Evolutionary conservation across 345 rosid species (phyloP).

Genomic region (Bruguiera parviflora): DNA sequence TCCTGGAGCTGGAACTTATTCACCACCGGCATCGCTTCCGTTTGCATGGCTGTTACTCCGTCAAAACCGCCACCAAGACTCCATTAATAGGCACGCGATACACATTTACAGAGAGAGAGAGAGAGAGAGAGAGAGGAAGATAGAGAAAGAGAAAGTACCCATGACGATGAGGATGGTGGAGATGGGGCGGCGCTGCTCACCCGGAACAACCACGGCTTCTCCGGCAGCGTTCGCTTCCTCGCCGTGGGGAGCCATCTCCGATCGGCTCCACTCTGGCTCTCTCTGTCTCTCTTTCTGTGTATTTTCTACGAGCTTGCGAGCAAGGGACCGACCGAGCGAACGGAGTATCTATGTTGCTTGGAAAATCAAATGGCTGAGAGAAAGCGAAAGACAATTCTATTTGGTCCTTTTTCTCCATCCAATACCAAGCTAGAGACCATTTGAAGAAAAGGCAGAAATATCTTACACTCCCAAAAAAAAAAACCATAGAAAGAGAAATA

Average conservation of each 20-base stretch:
- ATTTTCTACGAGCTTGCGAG: neutral
- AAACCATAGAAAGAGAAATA: no score
- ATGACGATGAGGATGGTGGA: slow-evolving; percentile 69
- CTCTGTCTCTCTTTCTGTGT: neutral
- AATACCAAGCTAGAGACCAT: no score
- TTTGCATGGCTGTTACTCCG: slow-evolving; percentile 64
- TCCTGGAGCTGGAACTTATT: slow-evolving; percentile 54
- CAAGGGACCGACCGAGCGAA: no score
- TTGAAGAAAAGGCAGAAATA: no score
- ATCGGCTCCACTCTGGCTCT: neutral
- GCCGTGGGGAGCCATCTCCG: slow-evolving; percentile 54
- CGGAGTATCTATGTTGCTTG: neutral
- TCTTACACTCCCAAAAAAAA: no score
- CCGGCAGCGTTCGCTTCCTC: slow-evolving; percentile 42
- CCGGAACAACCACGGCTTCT: slow-evolving; percentile 31
- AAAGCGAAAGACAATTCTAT: neutral
- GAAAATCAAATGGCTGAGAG: neutral
- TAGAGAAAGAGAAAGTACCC: slow-evolving; percentile 34
- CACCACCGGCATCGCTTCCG: slow-evolving; percentile 83
- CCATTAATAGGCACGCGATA: neutral
- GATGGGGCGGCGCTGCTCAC: slow-evolving; percentile 39
- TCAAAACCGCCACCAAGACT: neutral
- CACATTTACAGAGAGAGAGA: neutral
- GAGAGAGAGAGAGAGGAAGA: neutral
- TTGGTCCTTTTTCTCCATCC: no score